Base-by-base conservation (phyloP, 306 rosid species). In the Canavalia gladiata region DNA sequence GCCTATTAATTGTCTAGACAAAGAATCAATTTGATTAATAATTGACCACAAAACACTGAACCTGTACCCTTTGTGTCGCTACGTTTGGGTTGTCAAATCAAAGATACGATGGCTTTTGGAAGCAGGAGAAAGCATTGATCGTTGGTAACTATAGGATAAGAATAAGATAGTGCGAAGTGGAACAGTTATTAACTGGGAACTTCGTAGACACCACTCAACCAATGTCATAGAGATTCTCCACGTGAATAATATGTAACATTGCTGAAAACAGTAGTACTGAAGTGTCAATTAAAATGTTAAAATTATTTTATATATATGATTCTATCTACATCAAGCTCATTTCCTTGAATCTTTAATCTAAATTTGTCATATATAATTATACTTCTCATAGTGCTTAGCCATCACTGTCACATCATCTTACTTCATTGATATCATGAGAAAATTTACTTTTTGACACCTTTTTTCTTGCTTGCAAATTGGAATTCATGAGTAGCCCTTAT, bases 161-260 rank as follows among this genome's bases (percentile, higher is more conserved):
- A 82, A 31, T 41, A 30, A 46, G 50, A 74, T 42, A 31, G 68
- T 18, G 25, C 25, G 25, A 18, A 46, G 76, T 76, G 71, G 78
- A 62, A 66, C 57, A 8, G 75, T 63, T 31, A 2, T 78, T 55
- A 18, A 18, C 25, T 18, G 25, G 55, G 41, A 10, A 12, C 29
- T 30, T 33, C 60, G 5, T n/a, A n/a, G 41, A 9, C 59, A 56
- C 33, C 60, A 66, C 3, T 34, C 8, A 18, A 10, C 30, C 67
- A 64, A 62, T 7, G 6, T 18, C 46, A 71, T 59, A 7, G 43
- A 67, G 71, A 83, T 60, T 55, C 65, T 74, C 79, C 86, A 83
- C 58, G 87, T 87, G 88, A 68, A 33, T 11, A n/a, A 88, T 72
- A 78, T 72, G 84, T 71, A 71, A 41, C 60, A 42, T 57, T 57